Base-by-base conservation (phyloP, 495 filamentous ascomycete genomes). In the Xylaria bambusicola region DNA sequence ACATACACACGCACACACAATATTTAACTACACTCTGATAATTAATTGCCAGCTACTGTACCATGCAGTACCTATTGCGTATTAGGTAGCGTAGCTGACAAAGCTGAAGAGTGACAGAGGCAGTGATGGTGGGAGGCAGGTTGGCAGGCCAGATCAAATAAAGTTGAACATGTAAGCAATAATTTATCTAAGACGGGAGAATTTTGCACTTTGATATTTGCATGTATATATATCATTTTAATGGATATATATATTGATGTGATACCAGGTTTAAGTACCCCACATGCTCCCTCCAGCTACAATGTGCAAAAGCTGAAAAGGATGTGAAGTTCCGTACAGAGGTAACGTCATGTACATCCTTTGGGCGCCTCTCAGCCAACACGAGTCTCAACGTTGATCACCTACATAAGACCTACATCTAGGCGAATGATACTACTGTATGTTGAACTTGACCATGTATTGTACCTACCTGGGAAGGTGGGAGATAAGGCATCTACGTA, bases 181-280 rank as follows among this genome's bases (percentile, higher is more conserved):
- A 38, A 8, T 52, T 17, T 38, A 38, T 29, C 33, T 24, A n/a
- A 40, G 53, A 56, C 52, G n/a, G 52, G 33, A n/a, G 13, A 27
- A 27, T 20, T 29, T 27, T 4, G 24, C 26, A 45, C 38, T 4
- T 29, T 27, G 29, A 53, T 53, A 53, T 53, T 8, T 23, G 24
- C 47, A 44, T 52, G 27, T 45, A 46, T 56, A 26, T 26, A 33
- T 24, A 33, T 57, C n/a, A n/a, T n/a, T n/a, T n/a, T n/a, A n/a
- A n/a, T n/a, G n/a, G n/a, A n/a, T n/a, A n/a, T 33, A 47, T 47
- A 57, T 46, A 57, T 46, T 36, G 42, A 46, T 8, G 6, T 35
- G 21, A n/a, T 26, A 3, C 29, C 10, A 10, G 29, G 29, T 33
- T 33, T 5, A 33, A 8, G 36, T 7, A 9, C 6, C 36, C 36